Conservation (phyloP, 2,329 filamentous ascomycete genomes). For the Colletotrichum spinosum region DNA sequence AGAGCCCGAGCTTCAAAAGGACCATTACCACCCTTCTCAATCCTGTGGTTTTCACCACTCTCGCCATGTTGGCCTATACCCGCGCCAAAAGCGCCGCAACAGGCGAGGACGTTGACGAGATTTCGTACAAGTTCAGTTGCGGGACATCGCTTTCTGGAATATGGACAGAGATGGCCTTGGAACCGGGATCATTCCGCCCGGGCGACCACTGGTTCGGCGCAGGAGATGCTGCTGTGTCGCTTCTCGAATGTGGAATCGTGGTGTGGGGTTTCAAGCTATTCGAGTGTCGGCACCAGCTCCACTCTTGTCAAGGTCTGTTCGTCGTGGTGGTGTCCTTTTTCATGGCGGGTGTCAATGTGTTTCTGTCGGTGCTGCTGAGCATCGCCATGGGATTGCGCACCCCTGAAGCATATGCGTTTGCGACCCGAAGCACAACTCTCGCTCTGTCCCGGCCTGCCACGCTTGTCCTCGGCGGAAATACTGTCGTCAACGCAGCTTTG, state of each 20-base stretch:
- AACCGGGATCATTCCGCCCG: constrained; percentile 9
- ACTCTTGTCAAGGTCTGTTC: constrained; percentile 55
- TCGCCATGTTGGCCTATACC: constrained; percentile 57
- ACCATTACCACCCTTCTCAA: constrained; percentile 55
- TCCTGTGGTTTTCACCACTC: constrained; percentile 60
- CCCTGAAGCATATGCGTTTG: constrained; percentile 56
- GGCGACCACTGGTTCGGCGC: constrained; percentile 53
- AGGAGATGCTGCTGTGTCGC: constrained; percentile 59
- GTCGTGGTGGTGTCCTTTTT: constrained; percentile 50
- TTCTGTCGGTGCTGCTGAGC: constrained; percentile 53
- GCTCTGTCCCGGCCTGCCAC: constrained; percentile 62
- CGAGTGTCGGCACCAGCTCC: constrained; percentile 59
- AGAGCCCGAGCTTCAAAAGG: constrained; percentile 5
- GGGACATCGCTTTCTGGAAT: constrained; percentile 50
- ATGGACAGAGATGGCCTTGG: constrained; percentile 44
- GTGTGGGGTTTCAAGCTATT: constrained; percentile 66
- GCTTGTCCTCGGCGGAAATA: constrained; percentile 56
- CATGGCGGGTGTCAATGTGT: constrained; percentile 56
- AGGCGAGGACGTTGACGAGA: constrained; percentile 44
- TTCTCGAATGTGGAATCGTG: constrained; percentile 64
- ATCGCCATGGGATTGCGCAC: constrained; percentile 50
- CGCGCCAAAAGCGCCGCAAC: constrained; percentile 51
- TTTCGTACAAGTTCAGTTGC: constrained; percentile 47
- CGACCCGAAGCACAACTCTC: constrained; percentile 62
- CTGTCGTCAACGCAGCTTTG: constrained; percentile 60